phyloP scores from a whole-genome alignment of 345 rosid species.

The Anastatica hierochuntica region DNA sequence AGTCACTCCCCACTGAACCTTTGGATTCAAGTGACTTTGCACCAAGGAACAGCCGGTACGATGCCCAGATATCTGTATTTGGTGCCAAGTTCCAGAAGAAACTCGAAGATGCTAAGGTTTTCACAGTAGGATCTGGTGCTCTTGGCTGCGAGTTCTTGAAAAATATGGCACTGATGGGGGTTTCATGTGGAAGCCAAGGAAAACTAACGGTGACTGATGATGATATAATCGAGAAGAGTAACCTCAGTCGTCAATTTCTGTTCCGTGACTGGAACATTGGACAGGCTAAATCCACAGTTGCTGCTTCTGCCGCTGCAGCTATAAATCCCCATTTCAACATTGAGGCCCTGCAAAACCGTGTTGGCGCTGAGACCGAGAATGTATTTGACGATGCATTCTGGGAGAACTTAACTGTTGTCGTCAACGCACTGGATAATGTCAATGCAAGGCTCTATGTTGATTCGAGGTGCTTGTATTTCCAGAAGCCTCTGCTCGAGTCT shows the following conservation, averaged over 20 bases:
- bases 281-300: conserved; percentile 97
- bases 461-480: conserved; percentile 94
- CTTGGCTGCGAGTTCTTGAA: conserved; percentile 96
- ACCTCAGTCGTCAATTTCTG: conserved; percentile 95
- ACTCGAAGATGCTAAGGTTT: conserved; percentile 75
- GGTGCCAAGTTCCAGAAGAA: conserved; percentile 91
- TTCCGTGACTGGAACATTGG: conserved; percentile 99
- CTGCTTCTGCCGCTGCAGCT: conserved; percentile 79
- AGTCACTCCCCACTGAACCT: conserved; percentile 77
- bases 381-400: conserved; percentile 83
- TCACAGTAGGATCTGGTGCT: conserved; percentile 94
- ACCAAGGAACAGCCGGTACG: conserved; percentile 77
- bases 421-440: conserved; percentile 93
- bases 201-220: conserved; percentile 91
- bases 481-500: conserved; percentile 97
- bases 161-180: conserved; percentile 94
- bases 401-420: conserved; percentile 75
- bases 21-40: conserved; percentile 54
- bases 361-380: conserved; percentile 82
- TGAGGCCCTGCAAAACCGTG: conserved; percentile 94
- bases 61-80: conserved; percentile 97
- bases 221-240: conserved; percentile 98
- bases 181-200: conserved; percentile 74
- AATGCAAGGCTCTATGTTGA: conserved; percentile 96
- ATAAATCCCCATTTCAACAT: conserved; percentile 67